A percentile compares a stretch with the other conserved stretches of the same genome.
These are phyloP conservation scores for Colletotrichum simmondsii DNA, from an alignment of 2,329 filamentous ascomycete species.

Conservation along the genomic window DNA sequence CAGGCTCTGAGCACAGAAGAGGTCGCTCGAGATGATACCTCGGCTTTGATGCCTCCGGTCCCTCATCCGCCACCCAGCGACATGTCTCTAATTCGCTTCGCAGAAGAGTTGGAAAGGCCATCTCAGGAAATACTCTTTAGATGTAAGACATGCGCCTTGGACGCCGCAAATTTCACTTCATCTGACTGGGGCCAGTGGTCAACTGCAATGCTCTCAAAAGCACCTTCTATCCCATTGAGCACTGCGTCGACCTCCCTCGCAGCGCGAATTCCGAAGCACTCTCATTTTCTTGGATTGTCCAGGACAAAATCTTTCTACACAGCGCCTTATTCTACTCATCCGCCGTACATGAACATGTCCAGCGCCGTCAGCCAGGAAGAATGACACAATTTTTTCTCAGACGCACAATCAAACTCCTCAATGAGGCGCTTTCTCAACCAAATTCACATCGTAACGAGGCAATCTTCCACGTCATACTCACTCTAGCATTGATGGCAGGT, in stretches of 20 bases:
- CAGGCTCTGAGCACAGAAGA: background rate
- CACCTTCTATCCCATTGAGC: conserved; percentile 9
- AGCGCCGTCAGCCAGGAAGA: background rate
- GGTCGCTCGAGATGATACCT: background rate
- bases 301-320: conserved; percentile 11
- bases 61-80: background rate
- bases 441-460: background rate
- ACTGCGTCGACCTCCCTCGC: conserved; percentile 9
- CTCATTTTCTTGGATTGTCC: conserved; percentile 6
- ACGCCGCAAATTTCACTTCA: background rate
- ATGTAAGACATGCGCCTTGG: background rate
- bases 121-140: conserved; percentile 5
- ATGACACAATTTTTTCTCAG: conserved; percentile 1
- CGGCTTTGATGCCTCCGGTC: background rate
- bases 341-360: background rate
- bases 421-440: background rate
- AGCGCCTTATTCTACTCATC: conserved; percentile 1
- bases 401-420: conserved; percentile 7
- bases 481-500: conserved; percentile 7
- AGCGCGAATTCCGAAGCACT: conserved; percentile 3
- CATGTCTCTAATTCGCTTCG: conserved; percentile 2
- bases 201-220: background rate
- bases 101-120: conserved; percentile 3
- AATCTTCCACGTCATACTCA: conserved; percentile 8
- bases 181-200: background rate